Evolutionary conservation across 805 yeast species (phyloP).

Genomic region (Kazachstania bromeliacearum): DNA sequence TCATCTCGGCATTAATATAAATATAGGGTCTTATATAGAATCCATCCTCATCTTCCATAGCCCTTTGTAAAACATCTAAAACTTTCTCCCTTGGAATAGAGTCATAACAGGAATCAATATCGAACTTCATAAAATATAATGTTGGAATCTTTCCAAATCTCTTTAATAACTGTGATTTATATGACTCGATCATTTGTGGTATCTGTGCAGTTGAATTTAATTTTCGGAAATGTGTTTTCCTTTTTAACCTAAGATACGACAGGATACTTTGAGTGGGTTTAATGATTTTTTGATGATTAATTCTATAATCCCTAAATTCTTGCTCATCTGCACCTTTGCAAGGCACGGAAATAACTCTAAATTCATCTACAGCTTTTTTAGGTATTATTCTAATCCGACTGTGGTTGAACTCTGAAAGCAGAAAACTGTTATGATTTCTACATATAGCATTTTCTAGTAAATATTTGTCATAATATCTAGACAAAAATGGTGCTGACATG

Average conservation of each 20-base stretch:
- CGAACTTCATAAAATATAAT: conserved; percentile 57
- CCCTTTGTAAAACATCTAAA: conserved; percentile 25
- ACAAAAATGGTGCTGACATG: conserved; percentile 35
- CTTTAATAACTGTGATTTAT: conserved; percentile 23
- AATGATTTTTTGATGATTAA: conserved; percentile 31
- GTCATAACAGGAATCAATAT: conserved; percentile 70
- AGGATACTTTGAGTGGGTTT: conserved; percentile 37
- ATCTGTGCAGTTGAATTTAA: conserved; percentile 40
- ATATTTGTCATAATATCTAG: conserved; percentile 33
- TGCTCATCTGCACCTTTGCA: conserved; percentile 28
- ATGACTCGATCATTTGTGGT: conserved; percentile 31
- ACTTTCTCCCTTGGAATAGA: conserved; percentile 45
- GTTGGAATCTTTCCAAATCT: conserved; percentile 24
- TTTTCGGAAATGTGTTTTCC: conserved; percentile 25
- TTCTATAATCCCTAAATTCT: conserved; percentile 29
- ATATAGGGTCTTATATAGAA: conserved; percentile 25
- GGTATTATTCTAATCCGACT: conserved; percentile 50
- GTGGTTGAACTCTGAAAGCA: conserved; percentile 18
- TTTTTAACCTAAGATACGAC: conserved; percentile 25
- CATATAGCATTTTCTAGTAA: conserved; percentile 21
- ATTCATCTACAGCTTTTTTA: conserved; percentile 39
- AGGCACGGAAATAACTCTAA: conserved; percentile 55
- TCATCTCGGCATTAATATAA: conserved; percentile 13
- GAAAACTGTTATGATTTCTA: conserved; percentile 17
- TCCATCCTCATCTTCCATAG: conserved; percentile 12